Base-by-base conservation (phyloP, 2,329 filamentous ascomycete genomes). In the Talaromyces sp. region DNA sequence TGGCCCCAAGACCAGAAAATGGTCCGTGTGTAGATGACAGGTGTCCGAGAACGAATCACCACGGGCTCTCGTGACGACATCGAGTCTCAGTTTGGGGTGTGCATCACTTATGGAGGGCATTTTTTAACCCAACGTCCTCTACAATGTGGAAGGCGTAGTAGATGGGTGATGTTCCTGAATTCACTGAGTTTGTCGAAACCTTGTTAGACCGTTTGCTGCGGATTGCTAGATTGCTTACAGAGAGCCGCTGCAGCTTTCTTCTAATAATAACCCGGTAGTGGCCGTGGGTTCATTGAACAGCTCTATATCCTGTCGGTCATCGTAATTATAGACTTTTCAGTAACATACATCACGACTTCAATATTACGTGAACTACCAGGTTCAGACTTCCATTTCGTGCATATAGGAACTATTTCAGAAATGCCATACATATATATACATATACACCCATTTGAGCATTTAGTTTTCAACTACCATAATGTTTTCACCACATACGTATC, bases 1-100 rank as follows among this genome's bases (percentile, higher is more conserved):
- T 28, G 50, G 23, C 23, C 50, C 50, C 30, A 53, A 31, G 50
- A 16, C 50, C 27, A 23, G 50, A 31, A 23, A 31, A 53, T 31
- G 50, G 50, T 31, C 50, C 50, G 50, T 53, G 50, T 59, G 61
- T 52, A 47, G 44, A 55, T 59, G 61, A 56, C 61, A 47, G 51
- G 50, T 59, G 57, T 62, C 31, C 57, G 27, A 56, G 31, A 9
- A 53, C 16, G 30, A 53, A 30, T 53, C 12, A 31, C 16, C 27
- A 9, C 16, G 27, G 7, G 7, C 23, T n/a, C 50, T n/a, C 28
- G 50, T 53, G 50, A 47, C 23, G 18, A 47, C 44, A 47, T 47
- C 44, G n/a, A 47, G 18, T 47, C 16, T 2, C 18, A 27, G 6
- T 36, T 6, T 34, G 12, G 34, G 3, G 16, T 40, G 16, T 14